Base-by-base conservation (phyloP, 2,329 filamentous ascomycete genomes). In the Aureobasidium sp. region DNA sequence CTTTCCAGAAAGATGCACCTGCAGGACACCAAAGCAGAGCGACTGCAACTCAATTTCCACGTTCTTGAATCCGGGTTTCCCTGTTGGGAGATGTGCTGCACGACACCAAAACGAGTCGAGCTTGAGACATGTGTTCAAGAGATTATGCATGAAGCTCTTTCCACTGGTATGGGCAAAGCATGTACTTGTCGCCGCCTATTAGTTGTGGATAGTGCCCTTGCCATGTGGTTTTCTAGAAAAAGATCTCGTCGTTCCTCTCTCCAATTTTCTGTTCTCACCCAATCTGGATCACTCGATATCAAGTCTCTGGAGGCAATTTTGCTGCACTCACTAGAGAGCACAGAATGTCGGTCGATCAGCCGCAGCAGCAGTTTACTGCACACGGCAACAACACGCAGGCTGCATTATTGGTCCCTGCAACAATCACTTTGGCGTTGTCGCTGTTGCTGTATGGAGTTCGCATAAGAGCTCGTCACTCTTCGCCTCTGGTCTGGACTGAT, bases 71-170 rank as follows among this genome's bases (percentile, higher is more conserved):
- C 34, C 49, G 36, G 12, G 22, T 25, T 41, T 48, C 15, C 56
- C 44, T 11, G 20, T 29, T 22, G 39, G 14, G 44, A 59, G 31
- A 49, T n/a, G 25, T 25, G 1, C 20, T 59, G 44, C 56, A 59
- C 41, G 56, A 15, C n/a, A 59, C 56, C 44, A 49, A 22, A 17
- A 41, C 56, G 1, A 22, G 41, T 25, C n/a, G 34, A 31, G 47
- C 34, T 41, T 49, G 9, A 39, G 25, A 49, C 34, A 41, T 36
- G 36, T n/a, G 11, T 27, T 37, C 34, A 14, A 49, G 56, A 49
- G 56, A 49, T 59, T 39, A 59, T 59, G 56, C 56, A 59, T 9
- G n/a, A 49, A 41, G 36, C 56, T 49, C 22, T 29, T 49, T 59
- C 25, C 6, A 49, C 22, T 31, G 44, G 17, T 20, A 17, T 8